Evolutionary conservation across 257 asterid genomes (phyloP).

Genomic region (Primulina eburnea): DNA sequence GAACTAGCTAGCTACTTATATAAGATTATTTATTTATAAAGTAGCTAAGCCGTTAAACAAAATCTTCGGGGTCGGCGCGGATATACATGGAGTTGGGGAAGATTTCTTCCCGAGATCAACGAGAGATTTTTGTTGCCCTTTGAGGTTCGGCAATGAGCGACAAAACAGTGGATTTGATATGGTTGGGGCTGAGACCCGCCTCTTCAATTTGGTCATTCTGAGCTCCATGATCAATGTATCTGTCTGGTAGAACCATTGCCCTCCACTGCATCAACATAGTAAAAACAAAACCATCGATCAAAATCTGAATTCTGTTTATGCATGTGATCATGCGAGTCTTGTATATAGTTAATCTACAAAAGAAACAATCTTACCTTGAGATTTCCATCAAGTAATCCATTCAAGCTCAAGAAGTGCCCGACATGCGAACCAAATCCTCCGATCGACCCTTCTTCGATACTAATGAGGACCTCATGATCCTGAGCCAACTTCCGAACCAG

Average conservation of each 20-base stretch:
- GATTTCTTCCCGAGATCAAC: no score
- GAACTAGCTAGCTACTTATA: no score
- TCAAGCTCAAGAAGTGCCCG: constrained; percentile 44
- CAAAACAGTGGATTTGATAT: constrained; percentile 38
- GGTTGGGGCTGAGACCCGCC: constrained; percentile 44
- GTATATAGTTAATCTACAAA: no score
- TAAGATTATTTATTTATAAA: no score
- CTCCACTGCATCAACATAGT: constrained; percentile 33
- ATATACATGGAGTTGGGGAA: no score
- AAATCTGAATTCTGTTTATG: no score
- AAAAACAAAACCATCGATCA: background rate
- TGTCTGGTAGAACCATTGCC: constrained; percentile 49
- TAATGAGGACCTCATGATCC: constrained; percentile 48
- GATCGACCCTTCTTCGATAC: constrained; percentile 49
- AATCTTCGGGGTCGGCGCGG: no score
- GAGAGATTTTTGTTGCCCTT: constrained; percentile 34
- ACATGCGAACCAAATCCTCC: constrained; percentile 57
- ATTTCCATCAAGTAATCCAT: constrained; percentile 43
- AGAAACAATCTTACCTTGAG: constrained; percentile 30
- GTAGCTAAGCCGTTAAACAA: no score
- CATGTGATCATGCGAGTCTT: no score
- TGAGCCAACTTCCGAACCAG: constrained; percentile 30
- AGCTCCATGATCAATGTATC: constrained; percentile 52
- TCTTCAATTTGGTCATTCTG: constrained; percentile 47
- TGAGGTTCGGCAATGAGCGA: constrained; percentile 23